A percentile compares a stretch with the other conserved stretches of the same genome.
phyloP scores from a whole-genome alignment of 352 stramenopile genomes.

The Aphanomyces stellatus region DNA sequence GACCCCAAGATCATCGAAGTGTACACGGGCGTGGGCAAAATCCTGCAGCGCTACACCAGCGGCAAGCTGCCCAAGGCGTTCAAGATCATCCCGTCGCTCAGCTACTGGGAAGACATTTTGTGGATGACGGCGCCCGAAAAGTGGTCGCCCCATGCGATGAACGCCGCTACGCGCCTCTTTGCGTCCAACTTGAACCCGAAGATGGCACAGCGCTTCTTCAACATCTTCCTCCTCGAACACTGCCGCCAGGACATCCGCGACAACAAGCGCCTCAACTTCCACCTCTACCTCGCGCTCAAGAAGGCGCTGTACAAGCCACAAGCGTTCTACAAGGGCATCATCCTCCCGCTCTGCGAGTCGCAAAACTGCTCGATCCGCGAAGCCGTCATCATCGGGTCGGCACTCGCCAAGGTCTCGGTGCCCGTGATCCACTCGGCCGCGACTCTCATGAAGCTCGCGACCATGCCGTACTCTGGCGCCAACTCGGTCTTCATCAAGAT shows the following conservation, averaged over 20 bases:
- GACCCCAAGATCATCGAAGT: slow-evolving; percentile 97
- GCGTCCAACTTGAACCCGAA: slow-evolving; percentile 99
- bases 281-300: slow-evolving; percentile 98
- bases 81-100: slow-evolving; percentile 98
- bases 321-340: slow-evolving; percentile 99
- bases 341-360: slow-evolving; percentile 95
- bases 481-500: slow-evolving; percentile 98
- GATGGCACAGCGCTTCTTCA: slow-evolving; percentile 99
- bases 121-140: slow-evolving; percentile 96
- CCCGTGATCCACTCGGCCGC: slow-evolving; percentile 98
- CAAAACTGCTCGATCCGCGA: slow-evolving; percentile 95
- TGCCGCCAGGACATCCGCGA: slow-evolving; percentile 95
- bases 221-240: slow-evolving; percentile 96
- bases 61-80: slow-evolving; percentile 99
- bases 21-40: slow-evolving; percentile 97
- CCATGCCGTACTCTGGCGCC: slow-evolving; percentile 94
- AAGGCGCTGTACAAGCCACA: slow-evolving; percentile 99
- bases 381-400: slow-evolving; percentile 95
- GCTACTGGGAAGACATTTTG: slow-evolving; percentile 98
- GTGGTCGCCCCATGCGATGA: slow-evolving; percentile 98
- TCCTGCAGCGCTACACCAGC: slow-evolving; percentile 94
- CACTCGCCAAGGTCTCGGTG: slow-evolving; percentile 97
- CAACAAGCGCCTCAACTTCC: slow-evolving; percentile 99
- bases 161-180: slow-evolving; percentile 95
- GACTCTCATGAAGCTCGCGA: slow-evolving; percentile 97